Evolutionary conservation across 805 yeast genomes (phyloP), one percentile per base, ranked within the genome.

Genomic region (Schwanniomyces vanrijiae): DNA sequence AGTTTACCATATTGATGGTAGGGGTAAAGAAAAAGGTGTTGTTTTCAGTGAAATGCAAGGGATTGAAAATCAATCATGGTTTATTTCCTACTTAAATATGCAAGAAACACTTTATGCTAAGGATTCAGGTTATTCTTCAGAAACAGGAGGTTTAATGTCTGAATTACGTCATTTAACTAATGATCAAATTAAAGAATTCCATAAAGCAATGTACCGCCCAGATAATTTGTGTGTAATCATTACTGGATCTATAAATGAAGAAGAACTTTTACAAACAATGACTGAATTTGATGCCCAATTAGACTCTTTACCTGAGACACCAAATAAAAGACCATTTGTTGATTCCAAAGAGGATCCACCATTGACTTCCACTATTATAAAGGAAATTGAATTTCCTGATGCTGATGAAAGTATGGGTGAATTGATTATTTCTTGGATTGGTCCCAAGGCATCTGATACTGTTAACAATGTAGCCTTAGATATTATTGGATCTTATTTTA

Each of bases 31-130:
- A 56, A 90, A 90, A 62, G 99, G 99, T 56, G 99, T 94, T 25
- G 98, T 94, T 3, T 94, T 87, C 62, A 86, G 95, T 44, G 99
- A 94, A 68, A 94, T 94, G 98, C 97, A 89, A 60, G 97, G 90
- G 22, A 83, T 87, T 47, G 96, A 90, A 64, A 81, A 81, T 56
- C 88, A 86, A 52, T 78, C 91, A 13, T 83, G 84, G 81, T 86
- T 86, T 53, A 68, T 84, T 10, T 62, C 85, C 2, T 79, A 76
- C 54, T 70, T 87, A 52, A 81, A 81, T 44, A 68, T 82, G 50
- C 88, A 83, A 59, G 77, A 83, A 57, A 58, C 78, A 0, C 56
- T 87, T 56, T 86, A 77, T 51, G 66, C 71, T 14, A 61, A 72
- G 10, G 72, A 75, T 0, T 86, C 92, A 19, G 98, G 97, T 2